Percentiles rank a stretch among this genome's conserved stretches.
Conservation (phyloP, 2,329 filamentous ascomycete genomes). For the Colletotrichum viniferum region DNA sequence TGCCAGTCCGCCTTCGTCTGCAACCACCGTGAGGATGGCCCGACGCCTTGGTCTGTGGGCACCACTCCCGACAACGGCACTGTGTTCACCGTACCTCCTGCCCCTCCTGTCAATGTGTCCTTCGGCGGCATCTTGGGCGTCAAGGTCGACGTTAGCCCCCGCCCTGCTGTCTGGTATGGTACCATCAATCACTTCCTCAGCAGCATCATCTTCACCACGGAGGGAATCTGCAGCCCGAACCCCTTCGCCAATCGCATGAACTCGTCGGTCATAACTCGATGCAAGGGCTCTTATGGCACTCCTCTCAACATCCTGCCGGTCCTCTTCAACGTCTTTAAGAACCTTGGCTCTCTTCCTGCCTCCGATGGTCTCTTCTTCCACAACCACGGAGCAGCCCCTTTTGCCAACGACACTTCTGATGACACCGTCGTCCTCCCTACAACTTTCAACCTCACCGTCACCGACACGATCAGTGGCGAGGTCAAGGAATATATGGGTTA, state of each 20-base stretch:
- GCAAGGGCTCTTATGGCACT: conserved; percentile 2
- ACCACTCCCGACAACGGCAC: not conserved
- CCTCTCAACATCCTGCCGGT: conserved; percentile 16
- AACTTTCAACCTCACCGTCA: conserved; percentile 10
- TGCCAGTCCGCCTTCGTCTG: conserved; percentile 48
- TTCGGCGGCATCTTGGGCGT: not conserved
- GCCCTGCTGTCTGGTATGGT: conserved; percentile 13
- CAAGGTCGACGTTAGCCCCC: conserved; percentile 6
- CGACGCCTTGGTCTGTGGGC: conserved; percentile 9
- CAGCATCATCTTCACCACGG: conserved; percentile 10
- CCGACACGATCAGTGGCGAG: not conserved
- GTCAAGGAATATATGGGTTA: conserved; percentile 19
- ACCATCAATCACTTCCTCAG: conserved; percentile 10
- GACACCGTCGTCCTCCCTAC: conserved; percentile 12
- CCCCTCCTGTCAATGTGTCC: not conserved
- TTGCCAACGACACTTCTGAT: conserved; percentile 18
- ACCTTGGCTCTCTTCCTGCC: conserved; percentile 13
- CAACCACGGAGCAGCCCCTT: not conserved
- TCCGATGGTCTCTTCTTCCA: conserved; percentile 6
- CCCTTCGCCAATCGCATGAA: conserved; percentile 14
- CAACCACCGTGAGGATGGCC: conserved; percentile 34
- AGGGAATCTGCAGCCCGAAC: conserved; percentile 13
- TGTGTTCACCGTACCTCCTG: not conserved
- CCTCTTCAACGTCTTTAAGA: conserved; percentile 18
- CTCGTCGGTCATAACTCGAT: conserved; percentile 15